Percentiles rank a stretch among this genome's conserved stretches.
Conservation (phyloP, 2,329 filamentous ascomycete species). For the Stagonosporopsis rhizophila region DNA sequence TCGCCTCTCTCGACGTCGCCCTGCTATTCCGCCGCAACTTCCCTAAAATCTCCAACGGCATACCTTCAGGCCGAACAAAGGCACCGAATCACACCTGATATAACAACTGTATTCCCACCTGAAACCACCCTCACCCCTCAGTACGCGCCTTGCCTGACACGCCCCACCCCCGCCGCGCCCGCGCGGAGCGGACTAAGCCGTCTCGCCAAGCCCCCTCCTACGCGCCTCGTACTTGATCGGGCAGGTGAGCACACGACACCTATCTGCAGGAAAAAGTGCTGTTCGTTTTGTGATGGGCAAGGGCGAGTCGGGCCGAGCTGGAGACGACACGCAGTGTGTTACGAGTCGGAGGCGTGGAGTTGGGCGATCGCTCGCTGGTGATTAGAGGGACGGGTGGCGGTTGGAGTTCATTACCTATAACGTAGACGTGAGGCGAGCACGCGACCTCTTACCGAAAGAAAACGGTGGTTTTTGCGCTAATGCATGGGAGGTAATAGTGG, state of each 20-base stretch:
- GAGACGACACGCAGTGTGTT: neutral
- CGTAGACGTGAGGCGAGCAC: neutral
- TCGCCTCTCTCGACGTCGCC: too few species aligned
- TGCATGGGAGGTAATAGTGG: neutral
- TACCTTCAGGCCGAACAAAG: neutral
- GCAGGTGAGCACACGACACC: conserved; percentile 4
- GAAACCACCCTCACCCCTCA: too few species aligned
- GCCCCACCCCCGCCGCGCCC: too few species aligned
- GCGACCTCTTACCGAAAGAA: neutral
- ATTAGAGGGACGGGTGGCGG: neutral
- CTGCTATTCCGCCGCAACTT: neutral
- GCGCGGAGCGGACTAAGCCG: conserved; percentile 4
- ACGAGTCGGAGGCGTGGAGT: neutral
- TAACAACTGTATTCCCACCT: too few species aligned
- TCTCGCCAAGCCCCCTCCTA: neutral
- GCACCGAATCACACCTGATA: neutral
- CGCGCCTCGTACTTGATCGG: neutral
- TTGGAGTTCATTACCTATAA: neutral
- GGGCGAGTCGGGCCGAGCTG: neutral
- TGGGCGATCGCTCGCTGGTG: neutral
- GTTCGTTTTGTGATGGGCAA: neutral
- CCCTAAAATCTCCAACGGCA: neutral
- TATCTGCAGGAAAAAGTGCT: neutral
- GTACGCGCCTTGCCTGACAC: neutral
- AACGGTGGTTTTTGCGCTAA: neutral